Evolutionary conservation across 75 land plant genomes (phyloP).

Genomic region (Chamaecyparis obtusa): DNA sequence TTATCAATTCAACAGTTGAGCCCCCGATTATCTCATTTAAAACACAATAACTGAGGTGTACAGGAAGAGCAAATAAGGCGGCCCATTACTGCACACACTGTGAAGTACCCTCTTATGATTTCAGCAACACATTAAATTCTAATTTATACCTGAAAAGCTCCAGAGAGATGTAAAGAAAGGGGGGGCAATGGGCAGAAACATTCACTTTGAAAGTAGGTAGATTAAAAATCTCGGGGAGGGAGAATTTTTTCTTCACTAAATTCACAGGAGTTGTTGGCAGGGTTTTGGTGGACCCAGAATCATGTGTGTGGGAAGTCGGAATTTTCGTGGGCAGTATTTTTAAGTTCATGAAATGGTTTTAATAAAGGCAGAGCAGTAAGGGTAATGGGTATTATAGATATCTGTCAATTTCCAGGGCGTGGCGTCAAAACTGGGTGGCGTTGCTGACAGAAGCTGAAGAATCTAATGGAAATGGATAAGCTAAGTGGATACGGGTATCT

Average conservation of each 20-base stretch:
- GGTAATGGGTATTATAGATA: neutral
- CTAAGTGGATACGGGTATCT: neutral
- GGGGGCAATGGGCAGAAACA: neutral
- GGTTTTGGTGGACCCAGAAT: neutral
- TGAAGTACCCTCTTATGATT: neutral
- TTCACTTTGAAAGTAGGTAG: neutral
- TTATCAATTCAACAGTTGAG: neutral
- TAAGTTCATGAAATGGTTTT: too few species aligned
- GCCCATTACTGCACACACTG: neutral
- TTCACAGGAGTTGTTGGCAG: neutral
- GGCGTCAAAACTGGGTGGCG: neutral
- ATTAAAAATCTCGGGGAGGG: neutral
- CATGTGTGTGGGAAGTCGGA: neutral
- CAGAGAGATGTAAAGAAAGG: neutral
- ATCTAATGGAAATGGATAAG: neutral
- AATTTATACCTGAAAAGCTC: neutral
- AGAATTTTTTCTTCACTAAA: neutral
- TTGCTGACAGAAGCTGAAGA: neutral
- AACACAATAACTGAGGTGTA: neutral
- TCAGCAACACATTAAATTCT: neutral
- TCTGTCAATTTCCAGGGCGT: conserved; percentile 1
- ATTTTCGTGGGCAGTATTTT: neutral
- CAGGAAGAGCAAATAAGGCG: neutral
- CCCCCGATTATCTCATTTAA: neutral
- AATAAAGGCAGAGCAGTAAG: too few species aligned